These are phyloP conservation scores for Talaromyces funiculosus DNA, from an alignment of 2,329 filamentous ascomycete species.

Conservation along the genomic window DNA sequence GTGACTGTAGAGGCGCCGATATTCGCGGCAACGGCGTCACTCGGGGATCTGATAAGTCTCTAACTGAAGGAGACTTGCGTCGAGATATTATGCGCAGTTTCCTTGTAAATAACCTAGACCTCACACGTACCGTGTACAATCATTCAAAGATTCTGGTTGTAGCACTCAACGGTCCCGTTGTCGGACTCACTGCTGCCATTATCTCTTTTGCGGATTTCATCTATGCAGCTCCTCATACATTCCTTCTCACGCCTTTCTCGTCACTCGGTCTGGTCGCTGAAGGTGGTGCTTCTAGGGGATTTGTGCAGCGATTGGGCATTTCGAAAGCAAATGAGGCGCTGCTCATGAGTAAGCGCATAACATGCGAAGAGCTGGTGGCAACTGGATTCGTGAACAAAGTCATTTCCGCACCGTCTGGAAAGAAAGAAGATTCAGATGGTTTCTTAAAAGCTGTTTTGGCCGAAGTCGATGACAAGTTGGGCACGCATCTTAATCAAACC, in stretches of 20 bases:
- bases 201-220: constrained; percentile 85
- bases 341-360: constrained; percentile 78
- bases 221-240: constrained; percentile 75
- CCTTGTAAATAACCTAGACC: constrained; percentile 79
- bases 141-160: constrained; percentile 91
- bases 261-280: constrained; percentile 82
- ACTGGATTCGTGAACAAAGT: constrained; percentile 84
- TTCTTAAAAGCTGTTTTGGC: constrained; percentile 67
- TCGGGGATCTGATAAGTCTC: neutral
- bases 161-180: constrained; percentile 83
- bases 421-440: constrained; percentile 57
- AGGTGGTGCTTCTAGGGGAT: constrained; percentile 71
- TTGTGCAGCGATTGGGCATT: constrained; percentile 74
- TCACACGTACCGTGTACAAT: constrained; percentile 82
- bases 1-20: constrained; percentile 9
- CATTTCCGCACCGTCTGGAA: constrained; percentile 53
- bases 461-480: constrained; percentile 77
- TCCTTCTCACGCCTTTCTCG: constrained; percentile 84
- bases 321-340: constrained; percentile 85
- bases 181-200: constrained; percentile 82
- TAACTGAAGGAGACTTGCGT: constrained; percentile 37
- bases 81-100: constrained; percentile 65
- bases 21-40: constrained; percentile 23
- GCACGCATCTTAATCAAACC: constrained; percentile 70
- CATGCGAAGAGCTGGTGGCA: constrained; percentile 64